Percentiles rank a stretch among this genome's conserved stretches.
Conservation (phyloP, 2,329 filamentous ascomycete genomes). For the Apiospora kogelbergensis region DNA sequence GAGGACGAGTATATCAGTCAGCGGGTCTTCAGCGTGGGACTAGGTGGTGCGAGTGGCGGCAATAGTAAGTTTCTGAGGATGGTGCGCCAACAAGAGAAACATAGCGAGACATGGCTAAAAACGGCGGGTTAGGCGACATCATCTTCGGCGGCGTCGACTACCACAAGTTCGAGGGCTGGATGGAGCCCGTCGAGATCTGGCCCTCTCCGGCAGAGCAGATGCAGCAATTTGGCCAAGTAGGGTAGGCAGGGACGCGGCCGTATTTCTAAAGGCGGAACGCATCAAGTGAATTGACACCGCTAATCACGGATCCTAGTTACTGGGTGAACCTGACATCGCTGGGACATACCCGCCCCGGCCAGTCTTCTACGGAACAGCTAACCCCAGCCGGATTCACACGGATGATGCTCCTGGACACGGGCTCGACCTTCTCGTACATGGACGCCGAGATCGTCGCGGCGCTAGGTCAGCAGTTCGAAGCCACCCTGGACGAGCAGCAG, state of each 20-base stretch:
- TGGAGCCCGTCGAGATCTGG: conserved; percentile 33
- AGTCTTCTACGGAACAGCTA: conserved; percentile 21
- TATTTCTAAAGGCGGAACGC: not conserved
- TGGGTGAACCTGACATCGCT: conserved; percentile 39
- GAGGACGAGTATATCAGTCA: conserved; percentile 32
- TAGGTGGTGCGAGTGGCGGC: conserved; percentile 33
- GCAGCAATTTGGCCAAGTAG: conserved; percentile 30
- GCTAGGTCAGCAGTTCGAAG: conserved; percentile 36
- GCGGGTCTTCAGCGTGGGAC: conserved; percentile 36
- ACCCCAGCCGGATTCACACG: conserved; percentile 32
- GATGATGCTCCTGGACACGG: conserved; percentile 58
- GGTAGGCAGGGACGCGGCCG: conserved; percentile 22
- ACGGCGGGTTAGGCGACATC: conserved; percentile 29
- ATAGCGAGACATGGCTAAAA: not conserved
- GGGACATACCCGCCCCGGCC: conserved; percentile 29
- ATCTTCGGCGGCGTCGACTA: conserved; percentile 49
- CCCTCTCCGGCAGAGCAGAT: conserved; percentile 34
- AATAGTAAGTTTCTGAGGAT: conserved; percentile 25
- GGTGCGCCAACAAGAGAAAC: too few species aligned
- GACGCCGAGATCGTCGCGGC: conserved; percentile 51
- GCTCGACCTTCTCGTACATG: conserved; percentile 63
- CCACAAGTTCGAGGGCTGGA: conserved; percentile 40
- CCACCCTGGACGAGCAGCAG: conserved; percentile 26
- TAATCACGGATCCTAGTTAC: conserved; percentile 24
- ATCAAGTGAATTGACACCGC: not conserved